phyloP scores from a whole-genome alignment of 2,329 filamentous ascomycete genomes.

The Colletotrichum lupini region DNA sequence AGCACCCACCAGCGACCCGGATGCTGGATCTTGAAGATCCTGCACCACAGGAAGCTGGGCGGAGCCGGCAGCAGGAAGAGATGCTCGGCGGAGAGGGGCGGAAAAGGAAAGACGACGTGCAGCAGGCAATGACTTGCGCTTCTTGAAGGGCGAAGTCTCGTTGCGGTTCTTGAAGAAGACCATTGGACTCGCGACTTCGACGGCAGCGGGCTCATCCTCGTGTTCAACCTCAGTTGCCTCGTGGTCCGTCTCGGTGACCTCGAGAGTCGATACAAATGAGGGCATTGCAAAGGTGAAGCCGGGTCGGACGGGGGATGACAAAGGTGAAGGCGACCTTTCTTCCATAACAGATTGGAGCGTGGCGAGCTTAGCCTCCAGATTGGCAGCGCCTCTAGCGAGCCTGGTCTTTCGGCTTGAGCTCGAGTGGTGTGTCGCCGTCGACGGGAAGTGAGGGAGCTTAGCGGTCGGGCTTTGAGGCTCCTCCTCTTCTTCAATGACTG shows the following conservation, averaged over 20 bases:
- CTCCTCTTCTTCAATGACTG: constrained; percentile 28
- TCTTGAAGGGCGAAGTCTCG: constrained; percentile 23
- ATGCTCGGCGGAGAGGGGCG: constrained; percentile 19
- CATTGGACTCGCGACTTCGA: constrained; percentile 9
- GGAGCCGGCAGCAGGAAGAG: constrained; percentile 12
- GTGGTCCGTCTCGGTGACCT: not conserved
- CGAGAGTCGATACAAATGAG: constrained; percentile 16
- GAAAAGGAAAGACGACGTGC: constrained; percentile 3
- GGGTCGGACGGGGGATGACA: constrained; percentile 19
- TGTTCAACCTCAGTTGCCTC: not conserved
- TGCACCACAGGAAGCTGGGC: constrained; percentile 24
- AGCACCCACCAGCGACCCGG: constrained; percentile 25
- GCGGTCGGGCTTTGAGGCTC: constrained; percentile 28
- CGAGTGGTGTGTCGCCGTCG: constrained; percentile 29
- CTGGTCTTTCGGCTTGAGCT: constrained; percentile 19
- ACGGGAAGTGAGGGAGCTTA: constrained; percentile 28
- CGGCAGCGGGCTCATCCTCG: not conserved
- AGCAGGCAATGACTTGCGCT: constrained; percentile 19
- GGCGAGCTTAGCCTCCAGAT: constrained; percentile 5
- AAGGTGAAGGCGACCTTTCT: constrained; percentile 1
- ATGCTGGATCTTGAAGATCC: constrained; percentile 29
- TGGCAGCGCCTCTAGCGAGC: constrained; percentile 9
- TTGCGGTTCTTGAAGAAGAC: constrained; percentile 28
- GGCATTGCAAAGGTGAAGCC: constrained; percentile 23
- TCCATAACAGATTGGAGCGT: not conserved